phyloP scores from a whole-genome alignment of 345 rosid species.

The Populus simonii region DNA sequence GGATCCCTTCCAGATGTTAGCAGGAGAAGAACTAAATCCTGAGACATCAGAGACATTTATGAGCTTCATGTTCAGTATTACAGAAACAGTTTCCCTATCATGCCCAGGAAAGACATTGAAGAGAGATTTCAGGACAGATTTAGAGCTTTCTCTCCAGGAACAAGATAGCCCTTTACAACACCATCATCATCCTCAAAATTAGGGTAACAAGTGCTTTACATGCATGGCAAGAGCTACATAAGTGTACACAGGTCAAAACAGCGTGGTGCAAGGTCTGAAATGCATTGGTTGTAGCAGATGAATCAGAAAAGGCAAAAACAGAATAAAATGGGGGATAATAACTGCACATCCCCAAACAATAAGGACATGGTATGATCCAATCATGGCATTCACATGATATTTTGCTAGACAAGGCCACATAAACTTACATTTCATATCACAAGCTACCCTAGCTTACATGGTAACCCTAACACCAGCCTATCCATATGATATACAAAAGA shows the following conservation, averaged over 20 bases:
- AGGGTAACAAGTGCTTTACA: not conserved
- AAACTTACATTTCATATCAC: not conserved
- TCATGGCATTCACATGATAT: not conserved
- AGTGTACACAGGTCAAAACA: not conserved
- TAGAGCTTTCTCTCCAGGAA: not conserved
- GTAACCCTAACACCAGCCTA: not conserved
- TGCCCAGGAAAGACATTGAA: not conserved
- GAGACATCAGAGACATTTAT: constrained; percentile 4
- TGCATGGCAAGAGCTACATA: not conserved
- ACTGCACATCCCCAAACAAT: not conserved
- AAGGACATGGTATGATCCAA: not conserved
- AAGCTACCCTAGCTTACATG: not conserved
- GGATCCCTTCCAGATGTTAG: constrained; percentile 39
- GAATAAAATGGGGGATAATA: not conserved
- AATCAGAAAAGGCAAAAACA: not conserved
- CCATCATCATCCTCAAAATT: not conserved
- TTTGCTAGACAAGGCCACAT: not conserved
- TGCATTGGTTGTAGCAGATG: not conserved
- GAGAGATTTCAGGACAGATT: not conserved
- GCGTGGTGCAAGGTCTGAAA: not conserved
- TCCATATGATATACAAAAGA: not conserved
- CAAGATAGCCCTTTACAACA: not conserved
- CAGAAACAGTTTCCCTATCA: not conserved
- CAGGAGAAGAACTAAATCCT: constrained; percentile 35
- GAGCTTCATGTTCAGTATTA: not conserved